Evolutionary conservation across 2,329 filamentous ascomycete species (phyloP), one percentile per base, ranked within the genome.

Genomic region (Neofusicoccum parvum): DNA sequence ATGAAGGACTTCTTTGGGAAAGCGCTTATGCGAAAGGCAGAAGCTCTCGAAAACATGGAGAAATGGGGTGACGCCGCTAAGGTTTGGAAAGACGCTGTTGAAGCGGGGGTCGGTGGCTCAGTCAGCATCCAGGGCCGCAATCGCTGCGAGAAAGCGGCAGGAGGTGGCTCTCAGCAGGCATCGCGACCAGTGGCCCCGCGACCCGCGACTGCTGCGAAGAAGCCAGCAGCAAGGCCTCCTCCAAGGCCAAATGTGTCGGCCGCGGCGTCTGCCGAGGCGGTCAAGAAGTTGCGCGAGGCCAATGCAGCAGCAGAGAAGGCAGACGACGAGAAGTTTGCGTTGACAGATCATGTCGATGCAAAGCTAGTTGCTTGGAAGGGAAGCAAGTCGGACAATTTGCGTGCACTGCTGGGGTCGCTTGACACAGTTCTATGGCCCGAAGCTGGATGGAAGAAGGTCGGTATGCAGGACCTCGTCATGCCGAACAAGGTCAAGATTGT

Each of bases 1-100:
- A 96, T 99, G 92, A 90, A 88, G 68, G 94, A 97, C 17, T 91
- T 97, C 68, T 98, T 91, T 74, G 94, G 92, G 62, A 99, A 98
- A 78, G 94, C 94, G 0, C 81, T 98, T 36, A 94, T 92, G 80
- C 90, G 95, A 63, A 98, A 98, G 81, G 95, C 95, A 0, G 95
- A 99, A 79, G 95, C 93, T 1, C 83, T 98, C 7, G 95, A 99
- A 77, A 91, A 97, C 74, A 90, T 99, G 83, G 95, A 99, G 80
- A 92, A 90, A 75, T 99, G 94, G 94, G 80, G 81, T 2, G 94
- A 98, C 59, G 95, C 95, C 1, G 88, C 88, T 0, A 80, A 83
- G 1, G 88, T 91, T 0, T 99, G 95, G 95, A 88, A 89, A 72
- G 81, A 86, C 64, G 94, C 92, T 39, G 91, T 98, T 1, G 91